These are phyloP conservation scores for Solanum pimpinellifolium DNA, from an alignment of 257 asterid species.

Conservation along the genomic window DNA sequence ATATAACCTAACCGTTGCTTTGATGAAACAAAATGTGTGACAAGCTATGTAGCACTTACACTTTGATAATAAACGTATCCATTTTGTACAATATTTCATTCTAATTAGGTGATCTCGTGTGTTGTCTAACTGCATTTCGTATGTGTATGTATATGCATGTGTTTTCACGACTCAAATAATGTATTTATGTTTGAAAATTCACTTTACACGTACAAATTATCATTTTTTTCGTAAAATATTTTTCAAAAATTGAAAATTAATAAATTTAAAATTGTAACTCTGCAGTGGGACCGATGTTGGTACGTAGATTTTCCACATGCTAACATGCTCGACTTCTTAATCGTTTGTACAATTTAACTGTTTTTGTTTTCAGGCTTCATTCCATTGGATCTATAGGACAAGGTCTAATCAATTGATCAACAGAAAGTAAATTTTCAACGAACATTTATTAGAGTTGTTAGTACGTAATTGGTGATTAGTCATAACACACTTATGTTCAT, in stretches of 20 bases:
- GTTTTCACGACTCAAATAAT: not conserved
- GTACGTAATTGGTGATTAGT: not conserved
- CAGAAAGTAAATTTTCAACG: not conserved
- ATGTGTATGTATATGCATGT: not conserved
- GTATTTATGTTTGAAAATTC: not conserved
- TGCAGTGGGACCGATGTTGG: fast-evolving
- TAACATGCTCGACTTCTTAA: not conserved
- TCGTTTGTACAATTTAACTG: not conserved
- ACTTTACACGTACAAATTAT: not conserved
- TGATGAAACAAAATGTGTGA: not conserved
- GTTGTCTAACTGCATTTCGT: not conserved
- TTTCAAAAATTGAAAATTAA: not conserved
- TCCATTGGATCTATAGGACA: not conserved
- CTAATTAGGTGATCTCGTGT: not conserved
- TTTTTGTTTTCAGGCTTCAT: not conserved
- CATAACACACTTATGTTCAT: not conserved
- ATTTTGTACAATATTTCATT: no score
- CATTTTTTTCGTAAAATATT: not conserved
- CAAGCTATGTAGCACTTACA: not conserved
- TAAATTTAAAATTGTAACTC: no score
- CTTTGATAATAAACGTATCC: not conserved
- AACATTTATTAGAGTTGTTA: not conserved
- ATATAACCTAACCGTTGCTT: not conserved
- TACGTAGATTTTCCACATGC: not conserved
- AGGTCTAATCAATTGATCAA: not conserved